Percentiles rank a stretch among this genome's conserved stretches.
These are phyloP conservation scores for Botrytis pseudocinerea DNA, from an alignment of 2,329 filamentous ascomycete species.

Conservation along the genomic window DNA sequence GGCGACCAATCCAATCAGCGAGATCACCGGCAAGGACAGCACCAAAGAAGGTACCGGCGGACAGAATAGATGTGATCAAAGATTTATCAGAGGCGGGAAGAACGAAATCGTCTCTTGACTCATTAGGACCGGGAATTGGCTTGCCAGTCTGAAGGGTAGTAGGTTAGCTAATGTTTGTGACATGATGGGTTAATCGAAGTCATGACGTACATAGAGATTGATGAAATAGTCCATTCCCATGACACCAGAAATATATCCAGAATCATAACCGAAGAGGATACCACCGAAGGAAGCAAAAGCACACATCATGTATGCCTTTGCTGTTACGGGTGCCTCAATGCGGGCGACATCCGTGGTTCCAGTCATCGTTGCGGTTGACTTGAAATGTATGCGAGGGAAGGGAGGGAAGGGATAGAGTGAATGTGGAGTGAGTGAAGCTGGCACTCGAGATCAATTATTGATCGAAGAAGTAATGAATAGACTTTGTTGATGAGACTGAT, in stretches of 20 bases:
- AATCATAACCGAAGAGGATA: slow-evolving; percentile 64
- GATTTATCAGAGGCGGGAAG: slow-evolving; percentile 53
- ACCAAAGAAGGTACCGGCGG: slow-evolving; percentile 77
- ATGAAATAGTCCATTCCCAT: slow-evolving; percentile 49
- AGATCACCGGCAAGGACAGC: slow-evolving; percentile 76
- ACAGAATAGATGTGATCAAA: slow-evolving; percentile 69
- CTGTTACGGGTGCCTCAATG: slow-evolving; percentile 68
- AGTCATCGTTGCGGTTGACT: slow-evolving; percentile 16
- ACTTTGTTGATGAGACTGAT: neutral
- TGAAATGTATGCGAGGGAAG: neutral
- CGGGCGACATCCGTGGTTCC: slow-evolving; percentile 62
- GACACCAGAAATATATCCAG: slow-evolving; percentile 68
- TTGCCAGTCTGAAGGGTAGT: slow-evolving; percentile 26
- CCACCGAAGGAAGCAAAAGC: slow-evolving; percentile 70
- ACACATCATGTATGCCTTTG: slow-evolving; percentile 69
- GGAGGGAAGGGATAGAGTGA: neutral
- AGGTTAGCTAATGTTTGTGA: neutral
- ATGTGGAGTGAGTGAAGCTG: neutral
- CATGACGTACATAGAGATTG: slow-evolving; percentile 31
- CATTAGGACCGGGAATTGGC: slow-evolving; percentile 29
- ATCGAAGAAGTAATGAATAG: neutral
- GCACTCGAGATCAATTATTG: neutral
- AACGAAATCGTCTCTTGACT: slow-evolving; percentile 31
- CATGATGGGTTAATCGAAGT: slow-evolving; percentile 17
- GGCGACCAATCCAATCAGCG: slow-evolving; percentile 72